Evolutionary conservation across 306 rosid species (phyloP).

Genomic region (Cucumis melo): DNA sequence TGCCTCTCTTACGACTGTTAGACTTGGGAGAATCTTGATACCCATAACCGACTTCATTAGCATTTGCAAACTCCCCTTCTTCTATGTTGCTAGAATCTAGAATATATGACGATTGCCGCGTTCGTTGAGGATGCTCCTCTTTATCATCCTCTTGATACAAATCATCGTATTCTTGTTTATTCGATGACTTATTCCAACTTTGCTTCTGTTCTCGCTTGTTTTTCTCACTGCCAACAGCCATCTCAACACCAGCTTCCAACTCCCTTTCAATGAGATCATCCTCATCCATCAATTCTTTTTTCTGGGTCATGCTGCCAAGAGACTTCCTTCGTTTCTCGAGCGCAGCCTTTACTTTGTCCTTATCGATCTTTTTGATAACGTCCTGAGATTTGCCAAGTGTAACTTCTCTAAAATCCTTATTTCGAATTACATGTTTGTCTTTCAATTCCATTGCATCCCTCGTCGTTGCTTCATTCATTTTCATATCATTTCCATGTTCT

Average conservation of each 20-base stretch:
- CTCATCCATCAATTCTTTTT: constrained; percentile 69
- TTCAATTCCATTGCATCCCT: constrained; percentile 46
- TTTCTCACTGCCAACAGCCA: constrained; percentile 63
- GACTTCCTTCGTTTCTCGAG: constrained; percentile 87
- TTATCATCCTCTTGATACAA: constrained; percentile 27
- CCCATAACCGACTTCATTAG: constrained; percentile 29
- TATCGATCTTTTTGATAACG: constrained; percentile 66
- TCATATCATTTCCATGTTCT: constrained; percentile 35
- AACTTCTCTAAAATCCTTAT: constrained; percentile 38
- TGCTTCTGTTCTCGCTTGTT: constrained; percentile 64
- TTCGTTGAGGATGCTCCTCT: constrained; percentile 37
- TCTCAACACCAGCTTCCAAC: constrained; percentile 88
- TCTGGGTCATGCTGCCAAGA: constrained; percentile 47
- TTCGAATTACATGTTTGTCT: constrained; percentile 46
- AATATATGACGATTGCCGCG: constrained; percentile 17
- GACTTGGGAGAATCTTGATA: constrained; percentile 44
- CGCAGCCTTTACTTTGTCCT: constrained; percentile 84
- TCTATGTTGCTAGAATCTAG: constrained; percentile 50
- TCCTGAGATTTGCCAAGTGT: constrained; percentile 48
- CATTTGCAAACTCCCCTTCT: constrained; percentile 68
- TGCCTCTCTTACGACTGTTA: constrained; percentile 56
- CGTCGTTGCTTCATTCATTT: constrained; percentile 27
- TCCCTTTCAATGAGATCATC: constrained; percentile 96
- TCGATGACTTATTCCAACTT: constrained; percentile 58
- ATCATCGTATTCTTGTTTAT: constrained; percentile 40